Evolutionary conservation across 2,329 filamentous ascomycete genomes (phyloP), one percentile per base, ranked within the genome.

Genomic region (Ascochyta clinopodiicola): DNA sequence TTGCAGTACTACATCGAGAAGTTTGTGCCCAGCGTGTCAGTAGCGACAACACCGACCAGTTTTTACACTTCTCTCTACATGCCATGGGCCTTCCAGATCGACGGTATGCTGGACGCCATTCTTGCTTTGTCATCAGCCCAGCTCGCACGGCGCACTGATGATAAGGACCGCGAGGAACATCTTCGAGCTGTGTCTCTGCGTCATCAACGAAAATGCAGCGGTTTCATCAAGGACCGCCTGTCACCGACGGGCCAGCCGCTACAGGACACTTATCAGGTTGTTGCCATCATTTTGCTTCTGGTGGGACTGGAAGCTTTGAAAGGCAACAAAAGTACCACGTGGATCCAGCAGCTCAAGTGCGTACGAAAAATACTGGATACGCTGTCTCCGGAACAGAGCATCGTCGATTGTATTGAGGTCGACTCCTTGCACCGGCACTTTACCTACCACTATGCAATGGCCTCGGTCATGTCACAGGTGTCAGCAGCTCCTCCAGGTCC

Each of bases 41-140:
- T 75, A 17, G 72, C 72, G 13, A 66, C 64, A 8, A 74, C 67
- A n/a, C 60, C 69, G 9, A 68, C 68, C 2, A 73, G 70, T 51
- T 75, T 74, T 52, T 75, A 74, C 50, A 75, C 69, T 2, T 61
- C 60, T 5, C 58, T 74, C 10, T 75, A 75, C 42, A 70, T 75
- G 56, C 72, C 72, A 21, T 74, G 72, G 72, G 72, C 72, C 15
- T 69, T 72, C 32, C 57, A 72, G 31, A 71, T 68, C 13, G 64
- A 74, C 32, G 72, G 72, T 15, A 69, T 75, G 64, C 59, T 75
- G 21, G 65, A 75, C 52, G 71, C 69, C 27, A 73, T 75, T 25
- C 61, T 74, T 21, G 72, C 72, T 31, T 63, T 73, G 17, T 70
- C 71, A 17, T 74, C 72, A 37, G 69, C 69, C 17, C 72, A 75